Evolutionary conservation across 2,329 filamentous ascomycete species (phyloP).

Genomic region (Fusarium sp.): DNA sequence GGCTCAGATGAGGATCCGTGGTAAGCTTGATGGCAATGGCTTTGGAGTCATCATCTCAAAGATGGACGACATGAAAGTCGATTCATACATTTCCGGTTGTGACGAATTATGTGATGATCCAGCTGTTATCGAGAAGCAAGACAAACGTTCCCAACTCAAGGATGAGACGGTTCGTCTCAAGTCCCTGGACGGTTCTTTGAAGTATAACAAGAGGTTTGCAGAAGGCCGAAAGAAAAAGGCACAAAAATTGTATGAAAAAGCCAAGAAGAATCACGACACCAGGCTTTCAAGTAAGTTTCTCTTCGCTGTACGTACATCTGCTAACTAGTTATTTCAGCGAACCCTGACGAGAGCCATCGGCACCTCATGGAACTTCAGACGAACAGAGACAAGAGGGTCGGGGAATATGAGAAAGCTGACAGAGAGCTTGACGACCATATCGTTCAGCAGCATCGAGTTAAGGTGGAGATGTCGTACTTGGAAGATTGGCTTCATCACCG

Average conservation of each 20-base stretch:
- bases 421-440: not conserved
- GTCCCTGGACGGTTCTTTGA: no score
- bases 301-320: not conserved
- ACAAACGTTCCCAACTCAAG: not conserved
- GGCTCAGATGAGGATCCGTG: slow-evolving; percentile 44
- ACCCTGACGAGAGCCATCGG: not conserved
- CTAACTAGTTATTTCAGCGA: not conserved
- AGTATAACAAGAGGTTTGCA: no score
- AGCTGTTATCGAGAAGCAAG: not conserved
- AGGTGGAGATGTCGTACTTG: not conserved
- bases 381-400: not conserved
- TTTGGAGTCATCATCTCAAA: slow-evolving; percentile 47
- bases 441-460: not conserved
- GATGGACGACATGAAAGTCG: slow-evolving; percentile 41
- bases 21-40: slow-evolving; percentile 32
- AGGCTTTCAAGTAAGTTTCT: not conserved
- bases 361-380: not conserved
- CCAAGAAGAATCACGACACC: not conserved
- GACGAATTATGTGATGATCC: not conserved
- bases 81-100: slow-evolving; percentile 4
- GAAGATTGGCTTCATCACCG: slow-evolving; percentile 2
- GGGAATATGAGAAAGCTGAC: not conserved
- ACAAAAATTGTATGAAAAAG: not conserved
- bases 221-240: not conserved
- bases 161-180: not conserved